phyloP scores from a whole-genome alignment of 2,329 filamentous ascomycete species.

The Beauveria australis region DNA sequence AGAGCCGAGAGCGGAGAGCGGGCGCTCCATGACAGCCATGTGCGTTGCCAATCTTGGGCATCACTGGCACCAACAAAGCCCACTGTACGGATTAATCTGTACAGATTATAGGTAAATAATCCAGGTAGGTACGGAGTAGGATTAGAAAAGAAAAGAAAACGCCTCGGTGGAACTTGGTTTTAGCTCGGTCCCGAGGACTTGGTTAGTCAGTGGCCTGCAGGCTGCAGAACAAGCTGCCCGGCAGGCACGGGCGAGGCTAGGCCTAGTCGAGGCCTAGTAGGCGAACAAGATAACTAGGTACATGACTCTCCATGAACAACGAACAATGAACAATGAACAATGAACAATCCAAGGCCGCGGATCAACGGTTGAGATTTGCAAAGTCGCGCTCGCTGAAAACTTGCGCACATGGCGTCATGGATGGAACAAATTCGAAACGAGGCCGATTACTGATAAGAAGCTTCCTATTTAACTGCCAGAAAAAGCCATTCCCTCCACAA shows the following conservation, averaged over 20 bases:
- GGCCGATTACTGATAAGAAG: too few species aligned
- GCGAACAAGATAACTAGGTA: neutral
- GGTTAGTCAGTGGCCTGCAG: neutral
- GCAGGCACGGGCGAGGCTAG: neutral
- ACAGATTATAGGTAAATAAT: neutral
- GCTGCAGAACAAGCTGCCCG: neutral
- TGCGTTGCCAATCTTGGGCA: neutral
- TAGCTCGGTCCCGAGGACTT: neutral
- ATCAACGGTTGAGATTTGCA: neutral
- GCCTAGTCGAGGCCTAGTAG: slow-evolving; percentile 2
- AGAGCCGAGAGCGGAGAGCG: too few species aligned
- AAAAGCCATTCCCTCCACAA: neutral
- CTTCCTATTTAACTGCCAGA: too few species aligned
- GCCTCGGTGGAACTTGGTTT: neutral
- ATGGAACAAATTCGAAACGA: neutral
- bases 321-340: too few species aligned
- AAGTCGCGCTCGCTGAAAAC: neutral
- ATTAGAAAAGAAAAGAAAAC: neutral
- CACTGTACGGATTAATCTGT: neutral
- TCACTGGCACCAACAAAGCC: neutral
- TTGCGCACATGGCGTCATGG: neutral
- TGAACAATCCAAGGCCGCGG: neutral
- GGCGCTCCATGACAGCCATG: neutral
- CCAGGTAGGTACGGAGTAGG: too few species aligned
- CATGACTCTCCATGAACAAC: neutral